Evolutionary conservation across 2,329 filamentous ascomycete genomes (phyloP), one percentile per base, ranked within the genome.

Genomic region (Phialophora macrospora): DNA sequence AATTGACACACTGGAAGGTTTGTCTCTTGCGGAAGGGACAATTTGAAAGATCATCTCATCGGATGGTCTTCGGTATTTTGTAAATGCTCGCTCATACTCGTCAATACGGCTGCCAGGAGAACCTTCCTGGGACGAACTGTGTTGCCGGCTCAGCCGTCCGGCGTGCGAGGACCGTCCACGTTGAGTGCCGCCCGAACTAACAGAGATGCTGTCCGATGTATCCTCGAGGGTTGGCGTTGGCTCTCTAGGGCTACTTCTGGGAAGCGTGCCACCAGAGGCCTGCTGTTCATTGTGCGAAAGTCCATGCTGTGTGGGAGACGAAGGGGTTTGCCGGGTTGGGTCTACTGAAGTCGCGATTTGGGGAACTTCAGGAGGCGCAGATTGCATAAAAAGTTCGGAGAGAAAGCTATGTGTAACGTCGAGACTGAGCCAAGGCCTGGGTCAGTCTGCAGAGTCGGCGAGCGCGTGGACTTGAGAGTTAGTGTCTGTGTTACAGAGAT

Each of bases 371-470:
- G 80, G 74, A 73, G 81, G 78, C 84, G 84, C 85, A 82, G 86
- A 77, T 83, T 86, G 86, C 87, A 89, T 89, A 88, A 84, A 88
- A 88, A 76, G 77, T 67, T 75, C 75, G 77, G 75, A 73, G 72
- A 70, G 72, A 72, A 74, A 65, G 70, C 66, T 70, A 70, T 65
- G 59, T 65, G 69, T 72, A 70, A 72, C 71, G 71, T 73, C 73
- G 74, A 75, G 84, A 87, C 86, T 83, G 85, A 87, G 80, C 85
- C 83, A 82, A 78, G 70, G 67, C 66, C 62, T 80, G 81, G 82
- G 73, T 82, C 83, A 85, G 83, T 82, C 83, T 74, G 72, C 59
- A 67, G 57, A 55, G 55, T 30, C 60, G 24, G 41, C 9, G 30
- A 59, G 63, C 41, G 48, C 48, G 30, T 9, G 61, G 30, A 8